Percentiles rank a stretch among this genome's conserved stretches.
These are phyloP conservation scores for Lactarius psammicola DNA, from an alignment of 768 basidiomycete species.

Conservation along the genomic window DNA sequence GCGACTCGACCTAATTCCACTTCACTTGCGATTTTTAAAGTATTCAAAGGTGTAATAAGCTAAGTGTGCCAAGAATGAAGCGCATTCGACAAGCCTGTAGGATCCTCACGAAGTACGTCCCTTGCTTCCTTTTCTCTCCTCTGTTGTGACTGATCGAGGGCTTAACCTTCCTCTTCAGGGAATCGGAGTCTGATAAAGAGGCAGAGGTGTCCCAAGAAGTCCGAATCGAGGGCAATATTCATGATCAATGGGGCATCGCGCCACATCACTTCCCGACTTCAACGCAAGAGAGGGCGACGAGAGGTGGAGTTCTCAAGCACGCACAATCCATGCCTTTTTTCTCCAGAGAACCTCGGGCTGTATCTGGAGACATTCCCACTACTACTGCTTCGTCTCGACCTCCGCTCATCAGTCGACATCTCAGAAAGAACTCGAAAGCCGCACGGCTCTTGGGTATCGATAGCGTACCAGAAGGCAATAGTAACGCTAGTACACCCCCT, in stretches of 20 bases:
- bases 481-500: not conserved
- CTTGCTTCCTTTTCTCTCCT: not conserved
- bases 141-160: slow-evolving; percentile 1
- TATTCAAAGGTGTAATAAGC: not conserved
- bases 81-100: slow-evolving; percentile 15
- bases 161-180: not conserved
- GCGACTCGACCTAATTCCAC: not conserved
- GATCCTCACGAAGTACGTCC: slow-evolving; percentile 12
- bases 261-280: not conserved
- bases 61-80: slow-evolving; percentile 6
- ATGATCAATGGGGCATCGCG: slow-evolving; percentile 19
- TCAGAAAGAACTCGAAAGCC: slow-evolving; percentile 18
- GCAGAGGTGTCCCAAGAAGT: not conserved
- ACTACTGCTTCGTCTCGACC: not conserved
- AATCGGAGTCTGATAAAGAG: slow-evolving; percentile 1
- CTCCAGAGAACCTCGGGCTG: not conserved
- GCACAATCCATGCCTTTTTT: slow-evolving; percentile 17
- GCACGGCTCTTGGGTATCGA: slow-evolving; percentile 4
- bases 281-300: not conserved
- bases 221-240: not conserved
- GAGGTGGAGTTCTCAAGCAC: slow-evolving; percentile 3
- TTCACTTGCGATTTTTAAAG: not conserved
- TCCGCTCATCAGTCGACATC: not conserved
- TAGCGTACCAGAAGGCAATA: not conserved
- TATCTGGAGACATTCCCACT: not conserved